These are phyloP conservation scores for Colletotrichum tropicale DNA, from an alignment of 2,329 filamentous ascomycete species.

Conservation along the genomic window DNA sequence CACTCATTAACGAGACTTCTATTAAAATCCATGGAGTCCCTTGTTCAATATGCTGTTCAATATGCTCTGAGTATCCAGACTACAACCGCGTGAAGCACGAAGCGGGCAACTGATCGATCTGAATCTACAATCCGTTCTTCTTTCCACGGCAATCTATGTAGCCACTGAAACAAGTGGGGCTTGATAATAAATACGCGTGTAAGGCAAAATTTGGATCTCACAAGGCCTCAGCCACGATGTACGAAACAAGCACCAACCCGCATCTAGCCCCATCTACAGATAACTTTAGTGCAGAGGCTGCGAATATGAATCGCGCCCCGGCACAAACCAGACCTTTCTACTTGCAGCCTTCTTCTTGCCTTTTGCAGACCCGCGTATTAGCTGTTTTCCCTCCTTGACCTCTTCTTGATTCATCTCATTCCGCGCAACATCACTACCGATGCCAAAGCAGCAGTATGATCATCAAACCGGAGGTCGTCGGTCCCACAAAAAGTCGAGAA, in stretches of 20 bases:
- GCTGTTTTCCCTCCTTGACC: not conserved
- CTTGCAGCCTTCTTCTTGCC: not conserved
- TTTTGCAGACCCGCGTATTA: not conserved
- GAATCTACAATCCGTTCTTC: not conserved
- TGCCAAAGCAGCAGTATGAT: not conserved
- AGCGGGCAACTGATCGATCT: not conserved
- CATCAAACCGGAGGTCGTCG: not conserved
- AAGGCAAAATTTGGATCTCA: not conserved
- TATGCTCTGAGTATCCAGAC: not conserved
- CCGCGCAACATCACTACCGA: not conserved
- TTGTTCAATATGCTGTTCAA: not conserved
- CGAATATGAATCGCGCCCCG: not conserved
- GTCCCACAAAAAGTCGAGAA: conserved; percentile 7
- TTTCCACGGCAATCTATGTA: not conserved
- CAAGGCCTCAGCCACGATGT: not conserved
- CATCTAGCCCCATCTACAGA: not conserved
- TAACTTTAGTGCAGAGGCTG: not conserved
- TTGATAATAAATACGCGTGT: not conserved
- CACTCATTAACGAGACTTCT: not conserved
- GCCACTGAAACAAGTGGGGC: not conserved
- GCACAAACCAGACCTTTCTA: not conserved
- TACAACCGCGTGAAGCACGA: not conserved
- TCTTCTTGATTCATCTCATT: not conserved
- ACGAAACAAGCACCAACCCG: not conserved
- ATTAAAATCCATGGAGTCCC: not conserved